These are phyloP conservation scores for Cystobasidium onofrii DNA, from an alignment of 768 basidiomycete genomes.

Conservation along the genomic window DNA sequence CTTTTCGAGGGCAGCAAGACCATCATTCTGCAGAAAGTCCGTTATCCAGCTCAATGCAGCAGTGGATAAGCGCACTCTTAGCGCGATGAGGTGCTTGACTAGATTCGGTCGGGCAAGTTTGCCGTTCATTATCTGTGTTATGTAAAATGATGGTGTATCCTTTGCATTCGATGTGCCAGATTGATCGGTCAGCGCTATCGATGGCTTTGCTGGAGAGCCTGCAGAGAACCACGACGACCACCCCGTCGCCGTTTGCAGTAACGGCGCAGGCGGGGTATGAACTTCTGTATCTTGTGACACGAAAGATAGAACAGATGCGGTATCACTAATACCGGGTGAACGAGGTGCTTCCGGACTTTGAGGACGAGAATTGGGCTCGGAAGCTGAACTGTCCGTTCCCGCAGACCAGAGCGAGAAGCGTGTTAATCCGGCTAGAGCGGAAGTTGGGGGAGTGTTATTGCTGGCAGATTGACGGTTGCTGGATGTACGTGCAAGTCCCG, in stretches of 20 bases:
- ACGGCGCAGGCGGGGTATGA: conserved; percentile 47
- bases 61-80: conserved; percentile 78
- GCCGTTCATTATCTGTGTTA: conserved; percentile 51
- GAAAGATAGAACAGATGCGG: background rate
- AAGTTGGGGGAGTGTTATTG: background rate
- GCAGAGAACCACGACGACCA: conserved; percentile 74
- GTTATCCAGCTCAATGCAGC: conserved; percentile 69
- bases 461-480: background rate
- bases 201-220: conserved; percentile 51
- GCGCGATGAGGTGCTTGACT: conserved; percentile 66
- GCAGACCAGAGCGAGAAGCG: conserved; percentile 39
- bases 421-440: conserved; percentile 32
- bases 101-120: conserved; percentile 58
- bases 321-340: conserved; percentile 30
- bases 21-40: conserved; percentile 62
- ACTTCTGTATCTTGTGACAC: background rate
- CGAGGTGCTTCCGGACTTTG: background rate
- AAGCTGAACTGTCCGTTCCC: conserved; percentile 29
- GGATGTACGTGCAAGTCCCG: conserved; percentile 8
- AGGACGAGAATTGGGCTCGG: conserved; percentile 2
- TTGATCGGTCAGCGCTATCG: conserved; percentile 44
- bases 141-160: conserved; percentile 55
- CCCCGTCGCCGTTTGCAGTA: conserved; percentile 49
- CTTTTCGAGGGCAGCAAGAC: conserved; percentile 57
- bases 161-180: conserved; percentile 32